phyloP scores from a whole-genome alignment of 768 basidiomycete species.

The Serendipita sp. region DNA sequence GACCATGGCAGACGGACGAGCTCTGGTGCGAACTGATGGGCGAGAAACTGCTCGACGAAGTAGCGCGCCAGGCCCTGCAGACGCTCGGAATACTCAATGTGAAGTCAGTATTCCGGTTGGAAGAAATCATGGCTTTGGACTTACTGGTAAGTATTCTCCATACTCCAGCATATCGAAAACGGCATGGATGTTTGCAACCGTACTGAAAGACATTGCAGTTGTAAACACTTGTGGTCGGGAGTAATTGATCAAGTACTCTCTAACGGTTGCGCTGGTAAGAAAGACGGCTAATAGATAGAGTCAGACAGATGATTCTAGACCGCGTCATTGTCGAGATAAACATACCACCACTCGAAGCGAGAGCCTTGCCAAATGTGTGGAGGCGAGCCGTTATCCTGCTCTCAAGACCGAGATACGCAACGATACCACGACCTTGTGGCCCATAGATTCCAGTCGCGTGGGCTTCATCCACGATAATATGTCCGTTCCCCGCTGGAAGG shows the following conservation, averaged over 20 bases:
- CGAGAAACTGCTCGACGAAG: constrained; percentile 10
- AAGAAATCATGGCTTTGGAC: constrained; percentile 12
- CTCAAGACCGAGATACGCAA: constrained; percentile 52
- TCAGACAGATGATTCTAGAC: neutral
- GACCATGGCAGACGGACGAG: neutral
- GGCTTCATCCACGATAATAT: constrained; percentile 81
- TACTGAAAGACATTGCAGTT: constrained; percentile 63
- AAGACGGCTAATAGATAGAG: constrained; percentile 41
- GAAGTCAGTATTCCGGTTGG: neutral
- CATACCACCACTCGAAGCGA: constrained; percentile 74
- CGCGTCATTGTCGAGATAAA: constrained; percentile 8
- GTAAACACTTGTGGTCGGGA: constrained; percentile 85
- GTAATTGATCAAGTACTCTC: constrained; percentile 81
- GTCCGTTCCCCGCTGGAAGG: constrained; percentile 45
- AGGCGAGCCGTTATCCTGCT: constrained; percentile 56
- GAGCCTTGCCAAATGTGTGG: constrained; percentile 86
- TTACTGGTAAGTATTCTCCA: constrained; percentile 43
- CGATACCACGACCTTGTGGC: constrained; percentile 54
- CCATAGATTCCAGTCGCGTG: constrained; percentile 89
- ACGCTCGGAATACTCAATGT: constrained; percentile 18
- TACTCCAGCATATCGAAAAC: constrained; percentile 66
- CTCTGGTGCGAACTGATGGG: constrained; percentile 15
- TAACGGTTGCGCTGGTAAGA: constrained; percentile 50
- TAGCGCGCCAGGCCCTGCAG: constrained; percentile 18
- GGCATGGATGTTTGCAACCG: constrained; percentile 55